Evolutionary conservation across 768 basidiomycete genomes (phyloP), one percentile per base, ranked within the genome.

Genomic region (Agaricus sinodeliciosus): DNA sequence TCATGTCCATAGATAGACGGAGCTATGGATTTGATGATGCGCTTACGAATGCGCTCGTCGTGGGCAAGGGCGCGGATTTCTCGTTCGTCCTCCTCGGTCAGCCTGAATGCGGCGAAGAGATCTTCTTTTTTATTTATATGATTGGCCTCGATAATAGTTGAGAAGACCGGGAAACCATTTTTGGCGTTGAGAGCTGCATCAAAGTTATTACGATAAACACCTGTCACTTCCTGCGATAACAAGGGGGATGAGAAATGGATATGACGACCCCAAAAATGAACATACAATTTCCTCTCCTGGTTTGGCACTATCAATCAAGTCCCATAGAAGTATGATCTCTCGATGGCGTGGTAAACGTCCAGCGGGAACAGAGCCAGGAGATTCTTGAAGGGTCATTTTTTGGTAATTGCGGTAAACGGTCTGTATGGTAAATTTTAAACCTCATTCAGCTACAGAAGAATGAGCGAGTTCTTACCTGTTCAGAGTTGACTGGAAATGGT

Each of bases 91-190:
- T 98, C 96, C 66, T 98, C 95, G 0, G 94, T 97, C 19, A 99
- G 78, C 26, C 92, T 82, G 76, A 96, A 94, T 3, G 96, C 94
- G n/a, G 96, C 95, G 61, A 97, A 98, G 15, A 95, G 79, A 63
- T 99, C 96, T 69, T 98, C 95, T 69, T 98, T 98, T 76, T 98
- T 97, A 75, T 96, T 97, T 65, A 99, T 76, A 65, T 98, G 94
- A 67, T 99, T 99, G 15, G 94, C 96, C 66, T 98, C 96, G 53
- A 99, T 87, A 58, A 99, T 80, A 18, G 96, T 99, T 8, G 94
- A 96, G 73, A 99, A 99, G 28, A 99, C 96, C 1, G 96, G 96
- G 73, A 99, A 99, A 6, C 96, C 96, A 60, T 99, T 98, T 72
- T 98, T 98, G 25, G 92, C 85, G 67, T 99, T 99, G 60, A 99